Conservation (phyloP, 805 yeast genomes). For the Osmozyma mogii region DNA sequence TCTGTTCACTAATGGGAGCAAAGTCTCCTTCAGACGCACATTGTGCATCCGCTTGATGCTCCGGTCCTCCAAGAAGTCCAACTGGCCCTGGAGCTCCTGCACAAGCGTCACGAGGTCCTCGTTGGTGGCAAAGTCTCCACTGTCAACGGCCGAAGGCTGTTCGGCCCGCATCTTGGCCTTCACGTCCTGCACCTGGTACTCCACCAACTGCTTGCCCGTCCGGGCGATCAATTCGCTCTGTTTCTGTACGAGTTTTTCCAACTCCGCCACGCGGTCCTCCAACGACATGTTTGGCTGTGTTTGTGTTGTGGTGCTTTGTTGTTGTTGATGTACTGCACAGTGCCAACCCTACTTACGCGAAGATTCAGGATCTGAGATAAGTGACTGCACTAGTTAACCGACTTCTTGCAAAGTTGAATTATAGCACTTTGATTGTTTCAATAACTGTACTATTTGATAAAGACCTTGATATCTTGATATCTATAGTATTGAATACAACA, state of each 20-base stretch:
- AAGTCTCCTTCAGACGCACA: slow-evolving; percentile 35
- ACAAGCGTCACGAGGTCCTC: slow-evolving; percentile 84
- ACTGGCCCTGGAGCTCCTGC: slow-evolving; percentile 82
- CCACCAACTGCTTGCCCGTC: slow-evolving; percentile 75
- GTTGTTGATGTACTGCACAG: no score
- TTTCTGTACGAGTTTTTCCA: slow-evolving; percentile 49
- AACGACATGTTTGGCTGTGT: no score
- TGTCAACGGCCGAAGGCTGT: slow-evolving; percentile 23
- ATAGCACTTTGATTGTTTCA: no score
- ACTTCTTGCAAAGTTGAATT: no score
- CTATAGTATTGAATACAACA: no score
- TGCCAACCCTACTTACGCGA: no score
- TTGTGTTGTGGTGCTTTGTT: no score
- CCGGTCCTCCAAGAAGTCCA: slow-evolving; percentile 72
- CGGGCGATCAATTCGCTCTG: slow-evolving; percentile 60
- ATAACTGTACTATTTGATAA: no score
- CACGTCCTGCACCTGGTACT: slow-evolving; percentile 55
- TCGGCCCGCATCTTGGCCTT: slow-evolving; percentile 17
- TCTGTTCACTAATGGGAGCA: slow-evolving; percentile 70
- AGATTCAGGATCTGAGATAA: no score
- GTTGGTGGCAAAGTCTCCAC: slow-evolving; percentile 61
- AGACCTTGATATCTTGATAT: no score
- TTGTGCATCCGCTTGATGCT: slow-evolving; percentile 65
- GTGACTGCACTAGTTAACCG: no score
- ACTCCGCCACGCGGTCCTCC: slow-evolving; percentile 30